A percentile compares a stretch with the other conserved stretches of the same genome.
Conservation (phyloP, 345 rosid genomes). For the Corchorus olitorius region DNA sequence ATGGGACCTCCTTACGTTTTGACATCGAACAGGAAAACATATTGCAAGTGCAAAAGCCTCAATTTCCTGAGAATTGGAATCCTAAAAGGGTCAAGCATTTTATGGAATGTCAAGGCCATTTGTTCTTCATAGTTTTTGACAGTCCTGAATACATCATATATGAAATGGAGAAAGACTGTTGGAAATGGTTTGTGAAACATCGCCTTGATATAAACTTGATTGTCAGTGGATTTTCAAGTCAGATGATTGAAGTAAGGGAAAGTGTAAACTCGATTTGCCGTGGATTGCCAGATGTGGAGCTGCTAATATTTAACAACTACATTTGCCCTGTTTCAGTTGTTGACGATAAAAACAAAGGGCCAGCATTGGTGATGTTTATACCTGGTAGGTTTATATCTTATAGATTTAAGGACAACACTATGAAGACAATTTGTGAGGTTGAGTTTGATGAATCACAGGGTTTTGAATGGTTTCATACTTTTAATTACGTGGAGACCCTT, state of each 20-base stretch:
- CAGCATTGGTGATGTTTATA: background rate
- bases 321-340: background rate
- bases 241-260: background rate
- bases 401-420: background rate
- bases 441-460: background rate
- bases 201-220: background rate
- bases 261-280: background rate
- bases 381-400: background rate
- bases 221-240: background rate
- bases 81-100: background rate
- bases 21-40: background rate
- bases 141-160: background rate
- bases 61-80: background rate
- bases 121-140: background rate
- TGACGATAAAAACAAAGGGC: background rate
- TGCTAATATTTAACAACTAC: background rate
- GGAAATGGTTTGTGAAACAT: background rate
- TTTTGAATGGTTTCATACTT: background rate
- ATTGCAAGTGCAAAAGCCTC: background rate
- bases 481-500: background rate
- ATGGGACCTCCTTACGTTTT: background rate
- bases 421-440: background rate
- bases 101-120: background rate
- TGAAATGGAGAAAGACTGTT: background rate
- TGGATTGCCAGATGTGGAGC: too few species aligned